Evolutionary conservation across 371 early-diverging fungal genomes (phyloP), one percentile per base, ranked within the genome.

Genomic region (Apophysomyces elegans): DNA sequence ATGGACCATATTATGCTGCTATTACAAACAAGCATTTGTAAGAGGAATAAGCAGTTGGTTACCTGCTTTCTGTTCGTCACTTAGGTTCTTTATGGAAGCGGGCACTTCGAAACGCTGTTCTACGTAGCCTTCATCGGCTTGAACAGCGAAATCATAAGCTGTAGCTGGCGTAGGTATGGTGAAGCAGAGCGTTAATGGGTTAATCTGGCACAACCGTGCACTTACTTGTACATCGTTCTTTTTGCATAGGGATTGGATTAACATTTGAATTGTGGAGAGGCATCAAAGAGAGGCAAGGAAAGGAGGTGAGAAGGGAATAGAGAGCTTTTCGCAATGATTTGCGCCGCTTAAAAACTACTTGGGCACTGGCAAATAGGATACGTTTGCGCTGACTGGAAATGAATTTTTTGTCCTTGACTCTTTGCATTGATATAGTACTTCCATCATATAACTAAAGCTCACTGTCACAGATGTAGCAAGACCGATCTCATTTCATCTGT

Each of bases 11-110:
- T 11, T 13, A 7, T 37, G 5, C 32, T 38, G n/a, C 16, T 35
- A 45, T n/a, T 32, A 26, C 64, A 64, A 37, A 54, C 57, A 11
- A 21, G 12, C 2, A 3, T 26, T 26, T 26, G 32, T 26, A 26
- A 26, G 32, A 26, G 3, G 32, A 26, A 26, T 1, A 26, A 26
- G 32, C 32, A 26, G 32, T 2, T 26, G 32, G 2, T 67, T 76
- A 86, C 90, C 88, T 68, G 86, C 88, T 77, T 83, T 81, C 69
- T 88, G 87, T 50, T 88, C 88, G 50, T 89, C 87, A 41, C 75
- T 81, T 86, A 86, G 85, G 12, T 68, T 59, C 16, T 69, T 65
- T 67, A 80, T 79, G 62, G 72, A 84, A 41, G 68, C 68, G 21
- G 88, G 87, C 7, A 78, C 61, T 63, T 86, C 86, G 58, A 87